Percentiles rank a stretch among this genome's conserved stretches.
Evolutionary conservation across 495 filamentous ascomycete genomes (phyloP).

Genomic region (Astrothelium macrocarpum): DNA sequence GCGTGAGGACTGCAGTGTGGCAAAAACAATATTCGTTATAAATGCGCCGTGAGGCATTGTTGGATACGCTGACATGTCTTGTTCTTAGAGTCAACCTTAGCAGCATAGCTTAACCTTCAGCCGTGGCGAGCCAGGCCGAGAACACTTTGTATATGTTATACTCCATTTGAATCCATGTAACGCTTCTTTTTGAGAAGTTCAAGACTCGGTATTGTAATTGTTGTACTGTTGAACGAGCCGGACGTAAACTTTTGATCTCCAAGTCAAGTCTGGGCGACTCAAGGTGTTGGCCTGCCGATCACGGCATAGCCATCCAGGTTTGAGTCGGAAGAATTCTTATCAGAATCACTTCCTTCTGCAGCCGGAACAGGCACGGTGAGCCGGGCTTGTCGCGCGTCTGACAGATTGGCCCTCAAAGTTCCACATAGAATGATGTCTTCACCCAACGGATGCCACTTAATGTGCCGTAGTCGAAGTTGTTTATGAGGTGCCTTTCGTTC

Average conservation of each 20-base stretch:
- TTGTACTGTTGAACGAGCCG: not conserved
- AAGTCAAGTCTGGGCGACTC: not conserved
- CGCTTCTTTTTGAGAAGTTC: too few relatives aligned
- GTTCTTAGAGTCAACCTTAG: too few relatives aligned
- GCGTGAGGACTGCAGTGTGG: too few relatives aligned
- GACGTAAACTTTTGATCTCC: not conserved
- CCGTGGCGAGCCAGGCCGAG: too few relatives aligned
- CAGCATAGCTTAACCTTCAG: too few relatives aligned
- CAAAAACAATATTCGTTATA: too few relatives aligned
- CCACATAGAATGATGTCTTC: slow-evolving; percentile 20
- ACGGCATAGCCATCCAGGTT: not conserved
- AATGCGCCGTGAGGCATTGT: too few relatives aligned
- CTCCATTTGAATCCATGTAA: too few relatives aligned
- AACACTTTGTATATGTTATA: too few relatives aligned
- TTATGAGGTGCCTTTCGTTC: not conserved
- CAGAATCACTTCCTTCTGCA: not conserved
- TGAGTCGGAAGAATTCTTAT: not conserved
- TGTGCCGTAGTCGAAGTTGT: slow-evolving; percentile 8
- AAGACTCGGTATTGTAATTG: too few relatives aligned
- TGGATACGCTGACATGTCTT: too few relatives aligned
- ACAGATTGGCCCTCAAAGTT: not conserved
- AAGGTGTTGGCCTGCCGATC: not conserved
- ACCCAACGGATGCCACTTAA: slow-evolving; percentile 16
- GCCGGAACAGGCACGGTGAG: not conserved
- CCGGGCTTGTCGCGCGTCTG: not conserved